Percentiles rank a stretch among this genome's conserved stretches.
phyloP scores from a whole-genome alignment of 352 stramenopile species.

The Halophytophthora batemanensis region DNA sequence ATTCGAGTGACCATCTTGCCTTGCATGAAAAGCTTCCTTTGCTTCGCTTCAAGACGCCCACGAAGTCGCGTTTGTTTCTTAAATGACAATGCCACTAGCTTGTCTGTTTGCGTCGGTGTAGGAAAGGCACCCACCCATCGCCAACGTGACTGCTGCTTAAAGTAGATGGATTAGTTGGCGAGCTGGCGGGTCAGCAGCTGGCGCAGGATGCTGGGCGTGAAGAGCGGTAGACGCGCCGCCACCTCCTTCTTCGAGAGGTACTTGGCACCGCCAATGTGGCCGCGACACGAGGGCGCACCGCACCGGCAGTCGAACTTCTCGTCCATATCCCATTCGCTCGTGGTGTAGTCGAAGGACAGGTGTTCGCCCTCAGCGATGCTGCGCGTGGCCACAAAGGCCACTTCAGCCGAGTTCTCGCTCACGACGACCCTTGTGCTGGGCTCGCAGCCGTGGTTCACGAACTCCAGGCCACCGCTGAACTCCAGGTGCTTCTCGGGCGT shows the following conservation, averaged over 20 bases:
- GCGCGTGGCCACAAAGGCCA: slow-evolving; percentile 78
- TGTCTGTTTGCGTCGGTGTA: no score
- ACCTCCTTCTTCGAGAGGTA: slow-evolving; percentile 66
- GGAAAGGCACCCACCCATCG: no score
- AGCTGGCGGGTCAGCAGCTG: slow-evolving; percentile 61
- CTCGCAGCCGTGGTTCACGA: slow-evolving; percentile 86
- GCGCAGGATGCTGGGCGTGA: slow-evolving; percentile 71
- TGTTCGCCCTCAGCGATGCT: slow-evolving; percentile 69
- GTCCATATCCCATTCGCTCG: slow-evolving; percentile 91
- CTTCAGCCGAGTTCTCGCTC: slow-evolving; percentile 60
- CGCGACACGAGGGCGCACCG: slow-evolving; percentile 51
- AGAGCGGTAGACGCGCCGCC: slow-evolving; percentile 48
- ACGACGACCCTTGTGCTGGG: slow-evolving; percentile 83
- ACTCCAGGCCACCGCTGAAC: slow-evolving; percentile 81
- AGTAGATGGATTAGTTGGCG: slow-evolving; percentile 24
- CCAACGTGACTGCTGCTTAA: background rate
- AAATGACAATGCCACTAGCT: background rate
- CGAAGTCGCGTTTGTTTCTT: background rate
- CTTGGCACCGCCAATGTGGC: slow-evolving; percentile 79
- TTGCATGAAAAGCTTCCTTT: no score
- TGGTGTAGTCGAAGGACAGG: slow-evolving; percentile 87
- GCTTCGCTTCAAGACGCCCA: background rate
- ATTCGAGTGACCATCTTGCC: slow-evolving; percentile 4
- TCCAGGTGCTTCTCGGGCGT: slow-evolving; percentile 77
- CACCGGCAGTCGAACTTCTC: slow-evolving; percentile 88